Evolutionary conservation across 2,329 filamentous ascomycete genomes (phyloP).

Genomic region (Fusarium drepaniforme): DNA sequence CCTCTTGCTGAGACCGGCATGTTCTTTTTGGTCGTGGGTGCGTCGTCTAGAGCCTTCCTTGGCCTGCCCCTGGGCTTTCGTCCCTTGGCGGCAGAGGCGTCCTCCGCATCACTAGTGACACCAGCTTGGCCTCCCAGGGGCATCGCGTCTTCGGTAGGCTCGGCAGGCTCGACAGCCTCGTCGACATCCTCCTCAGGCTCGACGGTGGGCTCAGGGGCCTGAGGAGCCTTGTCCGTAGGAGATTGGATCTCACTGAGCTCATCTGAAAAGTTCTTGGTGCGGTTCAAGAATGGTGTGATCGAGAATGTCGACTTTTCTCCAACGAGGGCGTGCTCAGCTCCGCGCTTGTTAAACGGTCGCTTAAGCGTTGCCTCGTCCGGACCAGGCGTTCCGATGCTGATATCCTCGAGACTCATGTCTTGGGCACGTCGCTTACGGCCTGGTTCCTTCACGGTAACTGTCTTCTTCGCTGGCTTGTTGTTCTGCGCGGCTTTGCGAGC

Average conservation of each 20-base stretch:
- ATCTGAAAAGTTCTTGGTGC: slow-evolving; percentile 66
- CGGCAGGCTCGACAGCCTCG: slow-evolving; percentile 15
- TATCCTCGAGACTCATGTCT: slow-evolving; percentile 59
- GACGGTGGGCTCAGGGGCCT: slow-evolving; percentile 46
- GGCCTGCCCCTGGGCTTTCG: slow-evolving; percentile 60
- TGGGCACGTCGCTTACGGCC: slow-evolving; percentile 60
- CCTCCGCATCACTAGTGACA: slow-evolving; percentile 16
- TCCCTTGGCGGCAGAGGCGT: slow-evolving; percentile 24
- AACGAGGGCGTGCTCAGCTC: slow-evolving; percentile 63
- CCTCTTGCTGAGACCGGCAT: slow-evolving; percentile 49
- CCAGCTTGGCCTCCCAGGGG: slow-evolving; percentile 20
- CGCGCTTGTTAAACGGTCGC: slow-evolving; percentile 67
- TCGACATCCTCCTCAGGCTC: slow-evolving; percentile 47
- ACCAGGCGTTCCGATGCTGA: slow-evolving; percentile 61
- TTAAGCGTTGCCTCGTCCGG: slow-evolving; percentile 55
- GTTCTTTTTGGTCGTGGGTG: slow-evolving; percentile 60
- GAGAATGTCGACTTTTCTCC: slow-evolving; percentile 94
- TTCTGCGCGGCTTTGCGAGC: slow-evolving; percentile 28
- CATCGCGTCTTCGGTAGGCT: slow-evolving; percentile 17
- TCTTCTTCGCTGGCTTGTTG: slow-evolving; percentile 41
- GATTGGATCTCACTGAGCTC: slow-evolving; percentile 47
- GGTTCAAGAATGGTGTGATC: slow-evolving; percentile 92
- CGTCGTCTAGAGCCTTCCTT: slow-evolving; percentile 58
- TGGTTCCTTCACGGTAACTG: slow-evolving; percentile 38
- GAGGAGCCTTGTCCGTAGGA: slow-evolving; percentile 29